Base-by-base conservation (phyloP, 805 yeast species). In the Candida chauliodis region DNA sequence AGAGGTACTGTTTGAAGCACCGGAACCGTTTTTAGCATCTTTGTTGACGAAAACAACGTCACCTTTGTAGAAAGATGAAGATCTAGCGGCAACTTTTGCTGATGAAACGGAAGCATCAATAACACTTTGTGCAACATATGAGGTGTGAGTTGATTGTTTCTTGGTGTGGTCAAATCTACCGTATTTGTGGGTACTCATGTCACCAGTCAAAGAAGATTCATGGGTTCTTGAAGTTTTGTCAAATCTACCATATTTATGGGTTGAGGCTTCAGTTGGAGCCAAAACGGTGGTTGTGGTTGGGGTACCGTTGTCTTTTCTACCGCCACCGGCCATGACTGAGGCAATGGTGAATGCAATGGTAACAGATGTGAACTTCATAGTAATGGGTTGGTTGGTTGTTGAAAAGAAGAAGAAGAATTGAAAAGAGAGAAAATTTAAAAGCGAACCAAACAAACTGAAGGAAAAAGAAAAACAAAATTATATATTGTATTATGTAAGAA, bases 91-190 rank as follows among this genome's bases (percentile, higher is more conserved):
- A 17, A 33, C 36, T 33, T 19, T 33, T 23, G 38, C 20, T 14
- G 18, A n/a, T n/a, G 38, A 25, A 10, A n/a, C 21, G 18, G 38
- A 24, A 28, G 21, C 24, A 20, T 34, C 31, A 26, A 26, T 25
- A n/a, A 26, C 30, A 23, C 24, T 17, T 34, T 34, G 30, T 11
- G 23, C 17, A 20, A 34, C 37, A 19, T 8, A 34, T 18, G 31
- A 25, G 20, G 31, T 34, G 31, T 23, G 30, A 20, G 38, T 35
- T 2, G 11, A 3, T 21, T 27, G 33, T 35, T 28, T 27, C 28
- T 35, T 35, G 17, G 38, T 35, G 8, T 35, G 19, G 19, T 35
- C 30, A n/a, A 35, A 35, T 35, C 33, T 35, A 28, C 38, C 38
- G n/a, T 35, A 35, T 20, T 18, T 17, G 13, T 35, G 30, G 22